Conservation (phyloP, 2,329 filamentous ascomycete species). For the Daldinia sp. region DNA sequence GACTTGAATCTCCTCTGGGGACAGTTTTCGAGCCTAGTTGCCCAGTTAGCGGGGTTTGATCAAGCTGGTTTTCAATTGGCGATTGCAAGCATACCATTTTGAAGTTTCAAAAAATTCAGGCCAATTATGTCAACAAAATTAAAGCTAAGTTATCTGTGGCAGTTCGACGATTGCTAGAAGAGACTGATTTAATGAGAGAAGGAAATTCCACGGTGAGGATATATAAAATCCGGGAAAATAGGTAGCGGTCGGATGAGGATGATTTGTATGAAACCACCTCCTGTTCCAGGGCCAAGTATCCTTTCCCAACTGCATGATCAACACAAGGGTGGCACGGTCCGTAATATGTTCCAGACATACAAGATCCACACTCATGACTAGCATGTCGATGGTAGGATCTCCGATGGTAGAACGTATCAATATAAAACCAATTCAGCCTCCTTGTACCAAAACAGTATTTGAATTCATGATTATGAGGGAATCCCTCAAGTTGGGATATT, state of each 20-base stretch:
- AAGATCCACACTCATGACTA: slow-evolving; percentile 19
- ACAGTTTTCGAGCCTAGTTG: slow-evolving; percentile 44
- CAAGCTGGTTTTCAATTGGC: not conserved
- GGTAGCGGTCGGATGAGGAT: slow-evolving; percentile 24
- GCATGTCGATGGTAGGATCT: not conserved
- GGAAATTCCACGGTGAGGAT: not conserved
- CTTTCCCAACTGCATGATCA: slow-evolving; percentile 31
- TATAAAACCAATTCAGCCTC: not conserved
- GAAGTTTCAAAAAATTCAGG: not conserved
- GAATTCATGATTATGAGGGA: no score
- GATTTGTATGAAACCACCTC: slow-evolving; percentile 36
- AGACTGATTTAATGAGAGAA: slow-evolving; percentile 6
- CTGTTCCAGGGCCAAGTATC: slow-evolving; percentile 32
- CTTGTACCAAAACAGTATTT: not conserved
- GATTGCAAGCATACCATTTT: slow-evolving; percentile 31
- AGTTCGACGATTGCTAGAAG: slow-evolving; percentile 9
- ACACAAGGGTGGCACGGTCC: slow-evolving; percentile 25
- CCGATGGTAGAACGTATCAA: not conserved
- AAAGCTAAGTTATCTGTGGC: not conserved
- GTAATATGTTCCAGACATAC: slow-evolving; percentile 9
- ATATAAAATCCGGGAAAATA: slow-evolving; percentile 16
- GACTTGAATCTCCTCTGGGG: slow-evolving; percentile 48
- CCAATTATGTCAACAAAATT: not conserved
- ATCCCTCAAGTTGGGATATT: not conserved
- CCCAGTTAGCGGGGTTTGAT: slow-evolving; percentile 13